A percentile compares a stretch with the other conserved stretches of the same genome.
Conservation (phyloP, 768 basidiomycete species). For the Lactarius vividus region DNA sequence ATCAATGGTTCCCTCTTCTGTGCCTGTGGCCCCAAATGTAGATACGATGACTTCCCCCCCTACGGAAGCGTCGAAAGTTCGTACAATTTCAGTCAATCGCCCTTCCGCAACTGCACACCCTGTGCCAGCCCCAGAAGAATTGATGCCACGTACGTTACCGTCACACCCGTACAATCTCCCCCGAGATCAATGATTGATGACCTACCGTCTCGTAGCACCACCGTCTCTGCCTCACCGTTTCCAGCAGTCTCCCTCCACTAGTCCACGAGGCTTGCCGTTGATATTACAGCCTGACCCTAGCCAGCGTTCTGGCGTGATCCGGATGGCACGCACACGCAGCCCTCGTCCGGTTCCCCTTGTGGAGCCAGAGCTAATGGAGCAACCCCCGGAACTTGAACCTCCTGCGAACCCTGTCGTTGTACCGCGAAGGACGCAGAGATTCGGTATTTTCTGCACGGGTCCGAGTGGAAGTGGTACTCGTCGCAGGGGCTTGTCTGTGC, state of each 20-base stretch:
- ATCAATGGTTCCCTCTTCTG: slow-evolving; percentile 4
- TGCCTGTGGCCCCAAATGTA: slow-evolving; percentile 2
- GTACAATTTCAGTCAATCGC: not conserved
- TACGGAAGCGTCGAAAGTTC: not conserved
- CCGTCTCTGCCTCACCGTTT: slow-evolving; percentile 25
- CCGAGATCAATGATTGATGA: slow-evolving; percentile 10
- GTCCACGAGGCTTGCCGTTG: slow-evolving; percentile 21
- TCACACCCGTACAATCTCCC: not conserved
- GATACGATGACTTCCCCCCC: slow-evolving; percentile 6
- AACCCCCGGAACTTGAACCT: not conserved
- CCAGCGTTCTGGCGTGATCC: slow-evolving; percentile 11
- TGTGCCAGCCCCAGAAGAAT: slow-evolving; percentile 14
- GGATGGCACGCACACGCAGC: slow-evolving; percentile 26
- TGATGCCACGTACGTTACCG: slow-evolving; percentile 28
- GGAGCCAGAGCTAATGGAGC: not conserved
- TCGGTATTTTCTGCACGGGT: slow-evolving; percentile 27
- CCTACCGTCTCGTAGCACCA: slow-evolving; percentile 21
- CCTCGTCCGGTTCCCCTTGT: slow-evolving; percentile 11
- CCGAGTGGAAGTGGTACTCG: not conserved
- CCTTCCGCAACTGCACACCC: not conserved
- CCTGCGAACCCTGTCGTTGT: not conserved
- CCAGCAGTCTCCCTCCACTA: slow-evolving; percentile 21
- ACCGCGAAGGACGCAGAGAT: slow-evolving; percentile 22
- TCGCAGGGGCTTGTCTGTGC: slow-evolving; percentile 5
- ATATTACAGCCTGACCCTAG: slow-evolving; percentile 14